These are phyloP conservation scores for Pseudocercospora vitis DNA, from an alignment of 2,329 filamentous ascomycete species.

Conservation along the genomic window DNA sequence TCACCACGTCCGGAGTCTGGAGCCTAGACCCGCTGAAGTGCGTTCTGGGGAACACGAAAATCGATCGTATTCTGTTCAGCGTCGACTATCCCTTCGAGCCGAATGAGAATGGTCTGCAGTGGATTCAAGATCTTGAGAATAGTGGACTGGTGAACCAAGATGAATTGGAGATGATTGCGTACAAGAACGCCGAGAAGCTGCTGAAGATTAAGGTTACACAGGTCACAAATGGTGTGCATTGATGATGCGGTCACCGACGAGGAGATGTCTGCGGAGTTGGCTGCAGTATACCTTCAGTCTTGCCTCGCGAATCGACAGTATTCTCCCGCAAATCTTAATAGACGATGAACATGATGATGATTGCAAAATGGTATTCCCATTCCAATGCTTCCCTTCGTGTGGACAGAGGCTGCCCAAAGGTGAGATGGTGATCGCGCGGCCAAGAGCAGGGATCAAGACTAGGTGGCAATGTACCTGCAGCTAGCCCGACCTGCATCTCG, in stretches of 20 bases:
- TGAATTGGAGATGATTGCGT: constrained; percentile 52
- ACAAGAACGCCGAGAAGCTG: constrained; percentile 53
- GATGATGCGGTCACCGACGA: neutral
- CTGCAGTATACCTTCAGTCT: constrained; percentile 3
- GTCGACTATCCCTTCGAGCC: constrained; percentile 60
- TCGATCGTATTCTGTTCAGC: constrained; percentile 57
- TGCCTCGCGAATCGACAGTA: constrained; percentile 1
- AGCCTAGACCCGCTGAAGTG: constrained; percentile 52
- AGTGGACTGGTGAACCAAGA: constrained; percentile 54
- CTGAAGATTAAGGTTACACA: constrained; percentile 39
- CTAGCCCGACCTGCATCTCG: neutral
- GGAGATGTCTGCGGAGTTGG: neutral
- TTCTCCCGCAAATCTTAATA: too few species aligned
- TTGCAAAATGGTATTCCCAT: too few species aligned
- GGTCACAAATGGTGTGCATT: constrained; percentile 12
- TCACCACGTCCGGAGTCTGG: constrained; percentile 61
- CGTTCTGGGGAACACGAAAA: constrained; percentile 39
- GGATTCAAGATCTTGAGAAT: constrained; percentile 51
- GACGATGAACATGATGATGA: neutral
- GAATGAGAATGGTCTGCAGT: constrained; percentile 53
- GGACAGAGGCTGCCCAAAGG: too few species aligned
- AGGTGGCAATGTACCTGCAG: too few species aligned
- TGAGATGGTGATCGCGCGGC: too few species aligned
- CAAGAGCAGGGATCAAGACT: too few species aligned
- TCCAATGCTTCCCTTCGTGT: neutral